phyloP scores from a whole-genome alignment of 1,284 basidiomycete genomes.

The Sanghuangporus sanghuang region DNA sequence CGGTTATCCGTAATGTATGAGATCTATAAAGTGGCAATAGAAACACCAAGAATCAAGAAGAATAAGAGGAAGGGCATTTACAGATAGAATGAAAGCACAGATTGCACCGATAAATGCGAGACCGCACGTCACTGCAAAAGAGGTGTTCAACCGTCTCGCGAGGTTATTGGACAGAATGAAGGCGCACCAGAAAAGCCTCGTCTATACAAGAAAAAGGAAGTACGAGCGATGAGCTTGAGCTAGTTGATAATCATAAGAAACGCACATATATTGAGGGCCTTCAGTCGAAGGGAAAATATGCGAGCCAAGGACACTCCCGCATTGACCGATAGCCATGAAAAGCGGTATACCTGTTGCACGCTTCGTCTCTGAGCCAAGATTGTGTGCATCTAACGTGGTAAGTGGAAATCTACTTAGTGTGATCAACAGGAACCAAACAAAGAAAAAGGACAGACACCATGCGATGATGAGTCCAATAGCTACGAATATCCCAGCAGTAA shows the following conservation, averaged over 20 bases:
- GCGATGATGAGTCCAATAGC: slow-evolving; percentile 63
- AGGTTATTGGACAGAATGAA: neutral
- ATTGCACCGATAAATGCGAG: slow-evolving; percentile 55
- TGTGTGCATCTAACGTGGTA: slow-evolving; percentile 53
- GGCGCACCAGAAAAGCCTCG: slow-evolving; percentile 55
- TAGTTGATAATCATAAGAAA: neutral
- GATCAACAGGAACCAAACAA: slow-evolving; percentile 1
- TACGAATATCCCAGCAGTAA: slow-evolving; percentile 64
- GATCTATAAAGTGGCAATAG: slow-evolving; percentile 31
- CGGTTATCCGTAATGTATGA: slow-evolving; percentile 62
- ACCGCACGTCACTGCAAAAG: slow-evolving; percentile 41
- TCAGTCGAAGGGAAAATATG: slow-evolving; percentile 64
- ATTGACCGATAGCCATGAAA: slow-evolving; percentile 73
- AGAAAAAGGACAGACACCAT: slow-evolving; percentile 52
- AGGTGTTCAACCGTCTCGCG: neutral
- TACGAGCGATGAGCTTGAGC: neutral
- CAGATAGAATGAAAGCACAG: slow-evolving; percentile 47
- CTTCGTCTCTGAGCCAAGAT: slow-evolving; percentile 74
- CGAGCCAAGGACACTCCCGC: slow-evolving; percentile 65
- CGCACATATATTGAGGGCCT: slow-evolving; percentile 57
- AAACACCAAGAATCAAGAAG: neutral
- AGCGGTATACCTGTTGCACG: slow-evolving; percentile 69
- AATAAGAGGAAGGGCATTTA: slow-evolving; percentile 27
- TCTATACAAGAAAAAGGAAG: slow-evolving; percentile 30
- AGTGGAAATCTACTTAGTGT: neutral